A percentile compares a stretch with the other conserved stretches of the same genome.
Conservation (phyloP, 805 yeast species). For the Lachancea quebecensis region DNA sequence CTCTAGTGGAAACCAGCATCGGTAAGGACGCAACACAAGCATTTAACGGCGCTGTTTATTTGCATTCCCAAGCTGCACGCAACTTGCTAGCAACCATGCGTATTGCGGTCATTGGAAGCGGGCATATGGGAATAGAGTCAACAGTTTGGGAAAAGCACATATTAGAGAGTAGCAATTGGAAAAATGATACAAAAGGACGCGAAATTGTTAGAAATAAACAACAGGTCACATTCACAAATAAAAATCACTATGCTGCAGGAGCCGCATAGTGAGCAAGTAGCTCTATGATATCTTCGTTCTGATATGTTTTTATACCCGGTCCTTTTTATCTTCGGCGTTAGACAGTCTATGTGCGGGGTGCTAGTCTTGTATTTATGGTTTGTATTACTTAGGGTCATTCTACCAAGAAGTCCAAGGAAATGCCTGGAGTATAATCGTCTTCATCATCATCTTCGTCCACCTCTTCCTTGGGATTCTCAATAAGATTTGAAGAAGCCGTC, state of each 20-base stretch:
- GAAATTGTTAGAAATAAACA: constrained; percentile 17
- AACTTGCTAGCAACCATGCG: constrained; percentile 90
- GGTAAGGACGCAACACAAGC: constrained; percentile 94
- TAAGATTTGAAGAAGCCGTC: not conserved
- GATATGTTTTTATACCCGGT: too few species aligned
- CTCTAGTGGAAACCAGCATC: constrained; percentile 68
- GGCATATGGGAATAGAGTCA: constrained; percentile 43
- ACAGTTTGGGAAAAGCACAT: constrained; percentile 23
- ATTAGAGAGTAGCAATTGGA: constrained; percentile 8
- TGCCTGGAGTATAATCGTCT: constrained; percentile 23
- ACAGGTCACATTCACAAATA: constrained; percentile 21
- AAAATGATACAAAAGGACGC: constrained; percentile 9
- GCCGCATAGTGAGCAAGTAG: constrained; percentile 15
- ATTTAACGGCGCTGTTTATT: constrained; percentile 90
- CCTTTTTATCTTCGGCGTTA: not conserved
- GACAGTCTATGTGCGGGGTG: not conserved
- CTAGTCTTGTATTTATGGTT: not conserved
- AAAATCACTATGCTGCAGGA: constrained; percentile 25
- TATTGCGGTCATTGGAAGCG: constrained; percentile 76
- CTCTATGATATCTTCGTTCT: not conserved
- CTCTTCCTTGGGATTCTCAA: not conserved
- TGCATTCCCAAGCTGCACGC: constrained; percentile 89
- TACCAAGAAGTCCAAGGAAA: constrained; percentile 20
- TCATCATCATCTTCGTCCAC: constrained; percentile 18
- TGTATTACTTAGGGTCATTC: constrained; percentile 5